A percentile compares a stretch with the other conserved stretches of the same genome.
These are phyloP conservation scores for Raddia distichophylla DNA, from an alignment of 176 grass and related monocot genomes.

Conservation along the genomic window DNA sequence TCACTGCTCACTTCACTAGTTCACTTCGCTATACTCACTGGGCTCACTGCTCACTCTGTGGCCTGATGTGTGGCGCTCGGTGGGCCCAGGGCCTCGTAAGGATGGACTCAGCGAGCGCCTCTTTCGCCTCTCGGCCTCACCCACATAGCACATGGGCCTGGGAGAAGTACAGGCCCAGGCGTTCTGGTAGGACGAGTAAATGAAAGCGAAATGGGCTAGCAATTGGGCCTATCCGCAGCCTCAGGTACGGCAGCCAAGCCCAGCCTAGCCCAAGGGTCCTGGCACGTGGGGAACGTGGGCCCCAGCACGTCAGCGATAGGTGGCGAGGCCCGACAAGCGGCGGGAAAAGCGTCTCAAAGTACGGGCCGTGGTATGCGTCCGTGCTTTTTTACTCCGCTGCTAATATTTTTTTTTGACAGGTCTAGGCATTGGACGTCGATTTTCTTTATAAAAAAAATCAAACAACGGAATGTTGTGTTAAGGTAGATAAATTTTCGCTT, in stretches of 20 bases:
- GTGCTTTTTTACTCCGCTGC: constrained; percentile 26
- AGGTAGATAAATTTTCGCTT: too few relatives aligned
- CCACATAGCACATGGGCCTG: not conserved
- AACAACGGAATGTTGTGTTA: too few relatives aligned
- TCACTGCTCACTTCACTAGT: not conserved
- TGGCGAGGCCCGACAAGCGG: constrained; percentile 4
- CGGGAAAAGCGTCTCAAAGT: constrained; percentile 58
- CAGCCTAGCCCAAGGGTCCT: too few relatives aligned
- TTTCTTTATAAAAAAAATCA: too few relatives aligned
- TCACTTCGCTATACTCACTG: too few relatives aligned
- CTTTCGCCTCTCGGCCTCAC: not conserved
- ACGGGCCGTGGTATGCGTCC: constrained; percentile 40
- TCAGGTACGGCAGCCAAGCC: too few relatives aligned
- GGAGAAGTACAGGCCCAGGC: not conserved
- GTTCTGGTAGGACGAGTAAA: not conserved
- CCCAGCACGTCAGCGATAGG: not conserved
- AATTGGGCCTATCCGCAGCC: not conserved
- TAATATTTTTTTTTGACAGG: not conserved
- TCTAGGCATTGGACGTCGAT: too few relatives aligned
- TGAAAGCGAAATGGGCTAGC: too few relatives aligned
- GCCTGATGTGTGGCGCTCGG: not conserved
- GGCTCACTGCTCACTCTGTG: not conserved
- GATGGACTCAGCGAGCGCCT: not conserved
- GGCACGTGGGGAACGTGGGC: not conserved
- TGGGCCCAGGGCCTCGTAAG: not conserved